A percentile compares a stretch with the other conserved stretches of the same genome.
Evolutionary conservation across 2,329 filamentous ascomycete species (phyloP).

Genomic region (Fusarium tricinctum): DNA sequence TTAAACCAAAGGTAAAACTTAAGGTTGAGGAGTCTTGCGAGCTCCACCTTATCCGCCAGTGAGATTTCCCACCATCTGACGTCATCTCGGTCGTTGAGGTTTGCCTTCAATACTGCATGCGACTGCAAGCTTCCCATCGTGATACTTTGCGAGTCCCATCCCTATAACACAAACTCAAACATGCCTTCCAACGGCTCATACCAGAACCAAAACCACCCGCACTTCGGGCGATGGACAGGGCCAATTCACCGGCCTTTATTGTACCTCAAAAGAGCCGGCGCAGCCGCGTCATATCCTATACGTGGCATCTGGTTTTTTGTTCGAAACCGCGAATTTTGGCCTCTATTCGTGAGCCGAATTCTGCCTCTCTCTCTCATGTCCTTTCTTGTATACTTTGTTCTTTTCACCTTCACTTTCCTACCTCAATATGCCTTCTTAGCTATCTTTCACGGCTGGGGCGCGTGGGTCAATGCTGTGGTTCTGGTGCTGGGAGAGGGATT

Average conservation of each 20-base stretch:
- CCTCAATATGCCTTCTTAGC: conserved; percentile 91
- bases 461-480: conserved; percentile 91
- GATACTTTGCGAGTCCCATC: conserved; percentile 30
- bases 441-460: conserved; percentile 87
- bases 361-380: conserved; percentile 87
- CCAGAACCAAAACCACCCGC: conserved; percentile 24
- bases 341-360: conserved; percentile 82
- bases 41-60: conserved; percentile 12
- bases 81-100: conserved; percentile 13
- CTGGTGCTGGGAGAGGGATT: conserved; percentile 87
- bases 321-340: conserved; percentile 83
- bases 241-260: conserved; percentile 55
- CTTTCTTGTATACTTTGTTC: conserved; percentile 82
- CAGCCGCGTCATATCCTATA: conserved; percentile 69
- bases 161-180: not conserved
- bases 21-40: conserved; percentile 4
- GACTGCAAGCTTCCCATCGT: conserved; percentile 9
- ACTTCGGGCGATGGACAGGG: conserved; percentile 37
- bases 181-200: conserved; percentile 40
- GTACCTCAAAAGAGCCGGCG: conserved; percentile 61
- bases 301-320: conserved; percentile 87
- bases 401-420: conserved; percentile 90
- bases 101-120: conserved; percentile 13
- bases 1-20: not conserved
- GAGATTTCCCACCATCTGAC: conserved; percentile 34